Evolutionary conservation across 768 basidiomycete species (phyloP).

Genomic region (Collybia sordida): DNA sequence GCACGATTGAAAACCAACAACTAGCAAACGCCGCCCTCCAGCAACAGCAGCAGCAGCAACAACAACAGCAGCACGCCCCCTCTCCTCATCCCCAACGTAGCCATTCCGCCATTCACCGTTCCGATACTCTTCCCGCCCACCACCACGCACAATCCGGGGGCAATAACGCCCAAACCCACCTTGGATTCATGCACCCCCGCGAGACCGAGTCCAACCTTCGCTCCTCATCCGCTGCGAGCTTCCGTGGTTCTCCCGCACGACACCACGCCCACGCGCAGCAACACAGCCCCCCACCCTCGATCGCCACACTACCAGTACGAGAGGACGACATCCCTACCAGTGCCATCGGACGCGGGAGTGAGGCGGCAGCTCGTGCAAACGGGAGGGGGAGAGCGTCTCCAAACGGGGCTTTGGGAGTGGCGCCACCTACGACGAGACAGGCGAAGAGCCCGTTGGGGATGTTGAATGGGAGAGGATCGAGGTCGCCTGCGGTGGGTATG

Average conservation of each 20-base stretch:
- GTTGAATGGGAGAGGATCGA: slow-evolving; percentile 4
- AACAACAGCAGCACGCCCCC: slow-evolving; percentile 15
- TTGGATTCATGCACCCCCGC: slow-evolving; percentile 1
- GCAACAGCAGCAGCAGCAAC: slow-evolving; percentile 20
- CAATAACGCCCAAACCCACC: slow-evolving; percentile 1
- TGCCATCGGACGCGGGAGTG: slow-evolving; percentile 25
- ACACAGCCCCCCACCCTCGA: slow-evolving; percentile 19
- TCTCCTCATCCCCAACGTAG: slow-evolving; percentile 7
- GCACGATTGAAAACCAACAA: slow-evolving; percentile 54
- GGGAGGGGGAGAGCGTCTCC: slow-evolving; percentile 17
- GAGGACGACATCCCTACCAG: slow-evolving; percentile 24
- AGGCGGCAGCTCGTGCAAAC: slow-evolving; percentile 11
- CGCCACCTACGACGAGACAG: not conserved
- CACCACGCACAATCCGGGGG: slow-evolving; percentile 10
- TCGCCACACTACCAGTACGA: slow-evolving; percentile 15
- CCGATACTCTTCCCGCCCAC: slow-evolving; percentile 16
- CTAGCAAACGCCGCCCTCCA: slow-evolving; percentile 14
- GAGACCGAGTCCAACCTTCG: slow-evolving; percentile 1
- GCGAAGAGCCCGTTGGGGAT: slow-evolving; percentile 4
- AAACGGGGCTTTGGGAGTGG: slow-evolving; percentile 10
- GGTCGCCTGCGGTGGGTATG: slow-evolving; percentile 17
- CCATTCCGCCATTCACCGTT: slow-evolving; percentile 9
- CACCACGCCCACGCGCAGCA: slow-evolving; percentile 9
- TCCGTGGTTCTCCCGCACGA: slow-evolving; percentile 5
- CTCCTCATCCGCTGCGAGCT: not conserved